These are phyloP conservation scores for Penicillium cataractarum DNA, from an alignment of 495 filamentous ascomycete species.

Conservation along the genomic window DNA sequence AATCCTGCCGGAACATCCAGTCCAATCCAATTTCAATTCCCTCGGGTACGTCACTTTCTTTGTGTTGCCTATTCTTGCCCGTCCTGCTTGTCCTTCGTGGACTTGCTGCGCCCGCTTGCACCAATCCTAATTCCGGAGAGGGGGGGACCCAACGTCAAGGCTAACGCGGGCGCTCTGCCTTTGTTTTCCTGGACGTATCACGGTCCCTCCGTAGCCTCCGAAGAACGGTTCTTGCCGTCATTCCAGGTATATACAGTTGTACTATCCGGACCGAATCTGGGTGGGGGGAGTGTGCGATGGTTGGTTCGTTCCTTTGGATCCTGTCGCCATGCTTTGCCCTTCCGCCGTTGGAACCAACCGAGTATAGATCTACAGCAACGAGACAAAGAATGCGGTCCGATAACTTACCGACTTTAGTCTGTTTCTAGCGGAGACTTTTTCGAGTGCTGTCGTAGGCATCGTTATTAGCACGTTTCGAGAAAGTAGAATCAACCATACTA, in stretches of 20 bases:
- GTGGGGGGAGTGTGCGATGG: background rate
- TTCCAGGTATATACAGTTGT: background rate
- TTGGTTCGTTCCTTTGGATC: background rate
- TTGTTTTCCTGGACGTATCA: conserved; percentile 31
- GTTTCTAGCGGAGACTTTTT: background rate
- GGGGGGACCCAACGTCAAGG: conserved; percentile 1
- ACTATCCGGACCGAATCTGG: background rate
- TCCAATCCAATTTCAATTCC: background rate
- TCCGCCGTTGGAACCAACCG: conserved; percentile 15
- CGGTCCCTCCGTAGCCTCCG: conserved; percentile 26
- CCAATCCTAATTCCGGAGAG: background rate
- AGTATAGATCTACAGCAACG: conserved; percentile 17
- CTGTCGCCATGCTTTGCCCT: background rate
- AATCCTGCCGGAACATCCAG: conserved; percentile 5
- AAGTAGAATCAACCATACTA: no score
- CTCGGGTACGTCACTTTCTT: background rate
- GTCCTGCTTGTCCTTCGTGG: background rate
- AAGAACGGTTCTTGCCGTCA: conserved; percentile 18
- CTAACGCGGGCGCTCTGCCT: conserved; percentile 6
- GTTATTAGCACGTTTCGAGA: no score
- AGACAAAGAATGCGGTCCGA: conserved; percentile 2
- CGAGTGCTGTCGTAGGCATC: background rate
- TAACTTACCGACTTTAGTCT: background rate
- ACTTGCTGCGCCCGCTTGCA: background rate
- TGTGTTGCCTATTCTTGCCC: background rate